Percentiles rank a stretch among this genome's conserved stretches.
These are phyloP conservation scores for Hordeum marinum DNA, from an alignment of 176 grass and related monocot genomes.

Conservation along the genomic window DNA sequence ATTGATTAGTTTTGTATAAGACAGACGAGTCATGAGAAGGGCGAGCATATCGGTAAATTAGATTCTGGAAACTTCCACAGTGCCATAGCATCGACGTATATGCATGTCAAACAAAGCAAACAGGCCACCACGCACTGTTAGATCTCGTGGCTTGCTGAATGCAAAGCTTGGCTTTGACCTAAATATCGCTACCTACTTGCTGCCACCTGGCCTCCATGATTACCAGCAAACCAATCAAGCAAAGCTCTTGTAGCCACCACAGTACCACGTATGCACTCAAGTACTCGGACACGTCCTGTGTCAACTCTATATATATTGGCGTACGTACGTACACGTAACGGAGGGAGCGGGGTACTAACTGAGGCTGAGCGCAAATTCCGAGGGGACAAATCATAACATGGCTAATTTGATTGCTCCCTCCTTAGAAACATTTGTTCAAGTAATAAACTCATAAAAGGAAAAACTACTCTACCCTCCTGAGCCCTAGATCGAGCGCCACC, in stretches of 20 bases:
- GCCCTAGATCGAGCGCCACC: too few species aligned
- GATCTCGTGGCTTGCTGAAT: not conserved
- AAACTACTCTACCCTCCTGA: too few species aligned
- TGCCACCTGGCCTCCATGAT: conserved; percentile 24
- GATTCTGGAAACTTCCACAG: not conserved
- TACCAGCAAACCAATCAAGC: not conserved
- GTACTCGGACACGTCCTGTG: not conserved
- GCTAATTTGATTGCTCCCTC: not conserved
- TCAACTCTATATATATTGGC: not conserved
- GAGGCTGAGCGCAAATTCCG: not conserved
- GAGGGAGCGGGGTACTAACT: not conserved
- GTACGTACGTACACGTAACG: not conserved
- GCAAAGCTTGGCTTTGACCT: conserved; percentile 7
- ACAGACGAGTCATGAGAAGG: too few species aligned
- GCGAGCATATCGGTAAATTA: not conserved
- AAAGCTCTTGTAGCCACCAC: not conserved
- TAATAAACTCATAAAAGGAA: too few species aligned
- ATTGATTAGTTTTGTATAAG: not conserved
- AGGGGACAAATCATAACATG: not conserved
- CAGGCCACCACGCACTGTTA: not conserved
- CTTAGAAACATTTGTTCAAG: too few species aligned
- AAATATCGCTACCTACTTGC: not conserved
- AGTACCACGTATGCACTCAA: not conserved
- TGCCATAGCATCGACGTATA: not conserved
- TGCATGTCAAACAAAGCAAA: not conserved